A percentile compares a stretch with the other conserved stretches of the same genome.
Evolutionary conservation across 805 yeast genomes (phyloP).

Genomic region (Torulaspora indica): DNA sequence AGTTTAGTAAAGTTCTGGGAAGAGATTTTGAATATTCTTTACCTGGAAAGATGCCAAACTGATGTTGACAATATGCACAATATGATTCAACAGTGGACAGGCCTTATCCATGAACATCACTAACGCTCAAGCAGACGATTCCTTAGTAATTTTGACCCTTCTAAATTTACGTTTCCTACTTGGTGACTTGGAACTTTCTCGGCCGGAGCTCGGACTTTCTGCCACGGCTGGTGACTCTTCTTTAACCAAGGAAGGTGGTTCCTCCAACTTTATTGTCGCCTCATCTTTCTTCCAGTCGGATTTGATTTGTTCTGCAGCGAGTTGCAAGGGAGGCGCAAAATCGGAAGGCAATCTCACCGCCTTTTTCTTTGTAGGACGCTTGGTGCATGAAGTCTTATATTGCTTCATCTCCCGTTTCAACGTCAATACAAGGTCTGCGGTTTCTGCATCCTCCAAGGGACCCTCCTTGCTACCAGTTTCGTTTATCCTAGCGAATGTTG

Average conservation of each 20-base stretch:
- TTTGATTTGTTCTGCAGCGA: not conserved
- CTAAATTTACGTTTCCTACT: conserved; percentile 16
- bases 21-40: conserved; percentile 41
- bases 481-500: conserved; percentile 3
- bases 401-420: conserved; percentile 5
- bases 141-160: conserved; percentile 13
- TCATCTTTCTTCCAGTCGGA: too few relatives aligned
- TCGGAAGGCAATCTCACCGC: conserved; percentile 6
- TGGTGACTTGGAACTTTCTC: conserved; percentile 12
- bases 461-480: not conserved
- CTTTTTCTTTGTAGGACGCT: conserved; percentile 8
- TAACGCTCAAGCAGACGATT: not conserved
- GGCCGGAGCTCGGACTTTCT: conserved; percentile 4
- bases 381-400: conserved; percentile 3
- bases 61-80: conserved; percentile 25
- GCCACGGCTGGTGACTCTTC: not conserved
- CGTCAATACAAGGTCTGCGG: conserved; percentile 6
- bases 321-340: conserved; percentile 7
- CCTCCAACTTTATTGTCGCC: not conserved
- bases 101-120: not conserved
- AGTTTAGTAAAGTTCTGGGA: conserved; percentile 53
- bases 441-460: not conserved
- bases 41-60: conserved; percentile 33
- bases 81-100: conserved; percentile 7
- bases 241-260: not conserved